Evolutionary conservation across 176 grass and related monocot genomes (phyloP).

Genomic region (Bromus sterilis): DNA sequence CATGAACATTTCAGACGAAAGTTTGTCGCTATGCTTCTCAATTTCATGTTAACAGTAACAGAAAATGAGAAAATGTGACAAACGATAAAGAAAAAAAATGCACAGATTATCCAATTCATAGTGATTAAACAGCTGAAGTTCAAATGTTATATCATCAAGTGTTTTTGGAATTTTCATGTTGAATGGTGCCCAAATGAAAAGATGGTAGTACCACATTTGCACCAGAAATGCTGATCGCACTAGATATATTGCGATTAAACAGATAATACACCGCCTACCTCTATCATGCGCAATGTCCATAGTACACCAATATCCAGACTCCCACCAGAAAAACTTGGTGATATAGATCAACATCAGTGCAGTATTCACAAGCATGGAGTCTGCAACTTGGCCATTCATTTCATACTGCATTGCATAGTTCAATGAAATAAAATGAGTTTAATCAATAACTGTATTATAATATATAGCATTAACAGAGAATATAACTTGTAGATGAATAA

Average conservation of each 20-base stretch:
- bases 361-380: conserved; percentile 99
- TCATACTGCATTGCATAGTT: conserved; percentile 67
- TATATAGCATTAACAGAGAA: neutral
- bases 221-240: neutral
- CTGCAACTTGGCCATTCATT: conserved; percentile 63
- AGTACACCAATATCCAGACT: conserved; percentile 98
- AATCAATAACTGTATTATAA: neutral
- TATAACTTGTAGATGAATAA: neutral
- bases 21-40: neutral
- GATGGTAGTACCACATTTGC: neutral
- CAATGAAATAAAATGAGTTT: conserved; percentile 12
- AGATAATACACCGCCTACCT: conserved; percentile 24
- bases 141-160: neutral
- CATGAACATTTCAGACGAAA: no score
- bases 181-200: neutral
- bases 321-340: conserved; percentile 99
- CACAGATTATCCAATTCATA: neutral
- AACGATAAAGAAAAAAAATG: neutral
- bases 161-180: neutral
- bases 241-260: neutral
- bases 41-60: neutral
- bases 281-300: conserved; percentile 99
- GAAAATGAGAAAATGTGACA: neutral
- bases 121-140: neutral
- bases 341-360: conserved; percentile 92